Evolutionary conservation across 2,329 filamentous ascomycete genomes (phyloP), one percentile per base, ranked within the genome.

Genomic region (Cladosporium austrohemisphaericum): DNA sequence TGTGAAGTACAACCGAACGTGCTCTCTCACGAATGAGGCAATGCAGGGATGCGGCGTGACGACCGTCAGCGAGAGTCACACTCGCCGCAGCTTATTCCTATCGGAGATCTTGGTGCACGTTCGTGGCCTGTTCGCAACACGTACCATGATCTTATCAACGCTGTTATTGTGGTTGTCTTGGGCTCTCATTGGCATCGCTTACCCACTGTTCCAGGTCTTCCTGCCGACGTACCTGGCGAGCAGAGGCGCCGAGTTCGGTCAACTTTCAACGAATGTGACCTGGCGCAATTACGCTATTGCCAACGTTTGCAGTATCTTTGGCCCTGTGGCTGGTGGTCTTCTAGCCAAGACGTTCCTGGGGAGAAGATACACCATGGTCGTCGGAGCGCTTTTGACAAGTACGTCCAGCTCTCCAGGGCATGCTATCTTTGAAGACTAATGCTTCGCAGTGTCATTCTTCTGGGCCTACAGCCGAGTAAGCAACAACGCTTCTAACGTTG

Each of bases 191-290:
- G 85, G 85, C 5, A 73, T 89, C 0, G 84, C 83, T 0, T 89
- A 88, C 57, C 85, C 86, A 0, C 71, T 90, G 0, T 90, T 85
- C 65, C 85, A 86, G 55, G 84, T 88, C 44, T 90, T 88, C 63
- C 68, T 89, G 2, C 80, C 80, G 1, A 70, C 69, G 1, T 88
- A 88, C 59, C 74, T 88, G 11, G 65, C 66, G 6, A 76, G 73
- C 32, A 78, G 80, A n/a, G 84, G 84, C 29, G 79, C 79, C 1
- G 59, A 68, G 1, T 76, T 82, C 25, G 76, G 76, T 3, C 64
- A 77, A 19, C 68, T 74, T 1, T 76, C 75, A 9, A 65, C 71
- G 2, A 83, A 76, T 60, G 75, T 74, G 32, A 80, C 76, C 1
- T 89, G 84, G 83, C 77, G 85, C 45, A 86, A 89, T 68, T 89